Percentiles rank a stretch among this genome's conserved stretches.
Evolutionary conservation across 768 basidiomycete species (phyloP).

Genomic region (Podaxis sp.): DNA sequence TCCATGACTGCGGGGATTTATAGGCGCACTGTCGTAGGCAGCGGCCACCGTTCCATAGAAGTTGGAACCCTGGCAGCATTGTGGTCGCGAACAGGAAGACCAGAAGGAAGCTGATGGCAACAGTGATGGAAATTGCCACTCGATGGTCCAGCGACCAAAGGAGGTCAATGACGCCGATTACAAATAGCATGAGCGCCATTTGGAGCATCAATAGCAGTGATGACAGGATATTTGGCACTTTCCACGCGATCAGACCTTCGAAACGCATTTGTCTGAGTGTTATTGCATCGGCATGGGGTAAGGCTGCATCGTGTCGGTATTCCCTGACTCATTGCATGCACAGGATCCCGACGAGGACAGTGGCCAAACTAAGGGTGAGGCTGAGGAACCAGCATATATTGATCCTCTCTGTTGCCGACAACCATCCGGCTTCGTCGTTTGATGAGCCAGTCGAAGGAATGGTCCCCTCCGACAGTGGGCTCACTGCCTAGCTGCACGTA

Average conservation of each 20-base stretch:
- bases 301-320: slow-evolving; percentile 14
- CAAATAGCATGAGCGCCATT: slow-evolving; percentile 25
- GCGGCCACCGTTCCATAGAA: not conserved
- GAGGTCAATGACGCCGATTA: slow-evolving; percentile 23
- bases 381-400: slow-evolving; percentile 20
- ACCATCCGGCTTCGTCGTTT: not conserved
- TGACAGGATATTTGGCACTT: slow-evolving; percentile 23
- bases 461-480: not conserved
- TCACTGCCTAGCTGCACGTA: not conserved
- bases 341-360: slow-evolving; percentile 17
- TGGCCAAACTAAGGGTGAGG: slow-evolving; percentile 16
- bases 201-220: slow-evolving; percentile 26
- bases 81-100: slow-evolving; percentile 20
- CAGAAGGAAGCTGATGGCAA: slow-evolving; percentile 17
- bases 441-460: not conserved
- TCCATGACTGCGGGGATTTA: slow-evolving; percentile 24
- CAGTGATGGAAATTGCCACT: slow-evolving; percentile 17
- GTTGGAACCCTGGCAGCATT: slow-evolving; percentile 20
- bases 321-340: slow-evolving; percentile 23
- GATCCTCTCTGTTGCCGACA: slow-evolving; percentile 3
- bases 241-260: slow-evolving; percentile 24
- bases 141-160: slow-evolving; percentile 20
- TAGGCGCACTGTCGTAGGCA: slow-evolving; percentile 18
- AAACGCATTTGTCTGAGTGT: slow-evolving; percentile 23
- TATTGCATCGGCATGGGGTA: slow-evolving; percentile 10